These are phyloP conservation scores for Waitea zeae DNA, from an alignment of 1,284 basidiomycete species.

Conservation along the genomic window DNA sequence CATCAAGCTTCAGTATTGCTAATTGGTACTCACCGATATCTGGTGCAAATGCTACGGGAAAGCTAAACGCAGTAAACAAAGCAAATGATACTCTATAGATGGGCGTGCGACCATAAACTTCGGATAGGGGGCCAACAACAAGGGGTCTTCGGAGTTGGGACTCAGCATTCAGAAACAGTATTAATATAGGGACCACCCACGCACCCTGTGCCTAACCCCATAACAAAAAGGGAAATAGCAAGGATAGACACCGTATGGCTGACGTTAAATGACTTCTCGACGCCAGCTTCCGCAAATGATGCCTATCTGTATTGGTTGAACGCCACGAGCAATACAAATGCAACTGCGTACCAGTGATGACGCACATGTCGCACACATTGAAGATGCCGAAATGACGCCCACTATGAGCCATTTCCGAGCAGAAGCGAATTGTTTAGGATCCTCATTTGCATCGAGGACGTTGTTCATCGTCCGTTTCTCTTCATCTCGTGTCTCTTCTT, in stretches of 20 bases:
- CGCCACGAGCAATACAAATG: too few species aligned
- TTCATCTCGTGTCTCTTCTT: too few species aligned
- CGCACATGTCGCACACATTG: too few species aligned
- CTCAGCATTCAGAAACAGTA: neutral
- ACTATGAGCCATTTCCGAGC: too few species aligned
- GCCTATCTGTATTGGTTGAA: too few species aligned
- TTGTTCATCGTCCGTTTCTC: too few species aligned
- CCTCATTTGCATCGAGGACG: too few species aligned
- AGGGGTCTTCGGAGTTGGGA: slow-evolving; percentile 21
- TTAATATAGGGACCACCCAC: slow-evolving; percentile 18
- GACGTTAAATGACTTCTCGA: slow-evolving; percentile 42
- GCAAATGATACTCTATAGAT: slow-evolving; percentile 35
- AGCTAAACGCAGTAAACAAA: slow-evolving; percentile 33
- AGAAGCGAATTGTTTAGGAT: too few species aligned
- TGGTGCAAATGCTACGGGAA: slow-evolving; percentile 53
- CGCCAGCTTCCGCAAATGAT: slow-evolving; percentile 46
- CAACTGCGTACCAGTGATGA: too few species aligned
- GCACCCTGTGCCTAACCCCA: slow-evolving; percentile 31
- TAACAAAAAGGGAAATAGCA: slow-evolving; percentile 54
- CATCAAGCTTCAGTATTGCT: slow-evolving; percentile 1
- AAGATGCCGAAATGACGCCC: too few species aligned
- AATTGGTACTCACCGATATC: slow-evolving; percentile 24
- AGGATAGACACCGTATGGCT: slow-evolving; percentile 50
- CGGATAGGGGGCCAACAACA: slow-evolving; percentile 35
- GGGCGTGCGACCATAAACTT: slow-evolving; percentile 36